phyloP scores from a whole-genome alignment of 2,329 filamentous ascomycete species.

The Penicillium crustosum region DNA sequence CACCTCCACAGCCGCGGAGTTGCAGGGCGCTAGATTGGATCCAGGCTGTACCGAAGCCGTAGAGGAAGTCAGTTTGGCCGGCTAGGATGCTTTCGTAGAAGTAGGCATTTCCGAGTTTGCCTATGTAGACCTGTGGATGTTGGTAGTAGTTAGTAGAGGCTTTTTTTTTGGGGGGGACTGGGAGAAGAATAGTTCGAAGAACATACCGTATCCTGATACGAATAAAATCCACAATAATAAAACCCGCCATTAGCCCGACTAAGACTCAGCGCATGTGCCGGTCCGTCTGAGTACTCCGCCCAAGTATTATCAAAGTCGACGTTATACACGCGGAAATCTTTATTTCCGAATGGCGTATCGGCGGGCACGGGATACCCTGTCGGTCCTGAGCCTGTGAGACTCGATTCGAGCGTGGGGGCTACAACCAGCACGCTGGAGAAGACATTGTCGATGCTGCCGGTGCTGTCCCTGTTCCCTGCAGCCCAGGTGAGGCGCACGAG shows the following conservation, averaged over 20 bases:
- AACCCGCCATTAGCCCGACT: conserved; percentile 66
- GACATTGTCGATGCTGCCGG: conserved; percentile 56
- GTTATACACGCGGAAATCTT: conserved; percentile 66
- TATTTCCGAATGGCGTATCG: conserved; percentile 63
- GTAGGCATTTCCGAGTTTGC: conserved; percentile 66
- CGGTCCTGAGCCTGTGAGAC: conserved; percentile 61
- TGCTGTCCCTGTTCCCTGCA: conserved; percentile 52
- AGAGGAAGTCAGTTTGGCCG: conserved; percentile 68
- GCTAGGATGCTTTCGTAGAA: conserved; percentile 62
- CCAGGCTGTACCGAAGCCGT: conserved; percentile 66
- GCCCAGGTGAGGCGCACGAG: conserved; percentile 60
- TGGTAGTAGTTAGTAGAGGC: background rate
- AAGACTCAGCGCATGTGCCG: conserved; percentile 60
- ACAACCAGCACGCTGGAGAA: conserved; percentile 63
- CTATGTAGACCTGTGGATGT: conserved; percentile 54
- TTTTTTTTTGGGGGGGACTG: background rate
- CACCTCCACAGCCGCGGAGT: conserved; percentile 63
- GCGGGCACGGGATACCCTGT: conserved; percentile 61
- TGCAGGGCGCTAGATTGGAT: conserved; percentile 55
- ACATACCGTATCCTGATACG: conserved; percentile 64
- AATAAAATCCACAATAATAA: conserved; percentile 65
- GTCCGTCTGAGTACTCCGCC: conserved; percentile 54
- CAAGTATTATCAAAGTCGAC: conserved; percentile 65
- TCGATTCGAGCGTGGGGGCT: conserved; percentile 63
- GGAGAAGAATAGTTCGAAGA: background rate